A percentile compares a stretch with the other conserved stretches of the same genome.
These are phyloP conservation scores for Fusarium nurragi DNA, from an alignment of 2,329 filamentous ascomycete genomes.

Conservation along the genomic window DNA sequence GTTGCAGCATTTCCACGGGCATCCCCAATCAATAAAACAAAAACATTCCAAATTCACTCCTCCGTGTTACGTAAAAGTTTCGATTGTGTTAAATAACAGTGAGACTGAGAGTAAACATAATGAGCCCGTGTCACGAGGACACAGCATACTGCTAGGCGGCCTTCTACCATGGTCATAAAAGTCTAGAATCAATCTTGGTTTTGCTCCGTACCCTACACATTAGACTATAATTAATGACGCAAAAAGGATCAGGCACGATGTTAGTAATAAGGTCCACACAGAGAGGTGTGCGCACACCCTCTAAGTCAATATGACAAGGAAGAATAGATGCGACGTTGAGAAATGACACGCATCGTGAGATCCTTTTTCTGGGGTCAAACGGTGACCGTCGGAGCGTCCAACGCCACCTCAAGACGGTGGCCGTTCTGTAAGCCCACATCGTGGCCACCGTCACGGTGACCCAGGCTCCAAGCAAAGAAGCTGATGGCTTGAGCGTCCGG, in stretches of 20 bases:
- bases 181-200: background rate
- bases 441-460: slow-evolving; percentile 26
- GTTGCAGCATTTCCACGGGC: background rate
- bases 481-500: slow-evolving; percentile 24
- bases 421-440: slow-evolving; percentile 28
- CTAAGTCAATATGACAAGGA: background rate
- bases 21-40: background rate
- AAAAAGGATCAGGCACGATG: slow-evolving; percentile 3
- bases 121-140: background rate
- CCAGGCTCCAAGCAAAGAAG: slow-evolving; percentile 18
- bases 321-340: slow-evolving; percentile 15
- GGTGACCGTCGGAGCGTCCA: slow-evolving; percentile 26
- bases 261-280: slow-evolving; percentile 12
- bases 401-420: slow-evolving; percentile 26
- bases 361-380: slow-evolving; percentile 19
- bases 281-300: slow-evolving; percentile 13
- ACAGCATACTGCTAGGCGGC: background rate
- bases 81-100: no score
- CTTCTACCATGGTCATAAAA: background rate
- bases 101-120: background rate
- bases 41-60: background rate
- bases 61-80: background rate
- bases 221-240: background rate
- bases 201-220: background rate
- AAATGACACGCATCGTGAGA: slow-evolving; percentile 22